A percentile compares a stretch with the other conserved stretches of the same genome.
These are phyloP conservation scores for Epichloe gansuensis DNA, from an alignment of 2,329 filamentous ascomycete species.

Conservation along the genomic window DNA sequence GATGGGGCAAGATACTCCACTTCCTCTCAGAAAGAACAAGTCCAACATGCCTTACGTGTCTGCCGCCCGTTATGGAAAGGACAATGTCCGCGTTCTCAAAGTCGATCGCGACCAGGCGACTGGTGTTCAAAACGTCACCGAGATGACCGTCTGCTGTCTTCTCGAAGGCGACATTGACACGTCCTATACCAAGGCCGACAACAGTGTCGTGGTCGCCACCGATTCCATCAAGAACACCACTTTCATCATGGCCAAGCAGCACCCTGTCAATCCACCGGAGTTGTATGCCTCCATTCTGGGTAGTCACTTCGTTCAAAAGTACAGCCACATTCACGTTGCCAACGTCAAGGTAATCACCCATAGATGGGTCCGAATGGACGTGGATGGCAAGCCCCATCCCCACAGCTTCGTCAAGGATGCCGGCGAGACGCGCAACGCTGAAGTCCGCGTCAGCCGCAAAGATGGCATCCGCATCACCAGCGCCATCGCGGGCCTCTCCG, in stretches of 20 bases:
- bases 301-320: slow-evolving; percentile 77
- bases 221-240: slow-evolving; percentile 97
- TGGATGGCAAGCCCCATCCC: slow-evolving; percentile 83
- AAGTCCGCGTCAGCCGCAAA: slow-evolving; percentile 54
- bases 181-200: slow-evolving; percentile 88
- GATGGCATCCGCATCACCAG: slow-evolving; percentile 65
- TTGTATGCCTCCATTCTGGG: slow-evolving; percentile 77
- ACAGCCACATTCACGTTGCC: slow-evolving; percentile 75
- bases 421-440: slow-evolving; percentile 72
- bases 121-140: slow-evolving; percentile 71
- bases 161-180: slow-evolving; percentile 84
- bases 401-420: slow-evolving; percentile 91
- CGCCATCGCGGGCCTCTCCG: slow-evolving; percentile 67
- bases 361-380: slow-evolving; percentile 78
- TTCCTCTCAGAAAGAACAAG: slow-evolving; percentile 2
- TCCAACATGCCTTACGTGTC: slow-evolving; percentile 40
- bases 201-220: slow-evolving; percentile 87
- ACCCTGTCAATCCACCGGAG: slow-evolving; percentile 86
- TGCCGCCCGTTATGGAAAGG: slow-evolving; percentile 74
- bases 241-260: slow-evolving; percentile 88
- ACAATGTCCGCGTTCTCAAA: slow-evolving; percentile 97
- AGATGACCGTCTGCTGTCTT: slow-evolving; percentile 89
- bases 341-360: slow-evolving; percentile 74
- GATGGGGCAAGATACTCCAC: background rate
- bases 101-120: slow-evolving; percentile 68